Percentiles rank a stretch among this genome's conserved stretches.
Evolutionary conservation across 768 basidiomycete genomes (phyloP).

Genomic region (Tremella fuciformis): DNA sequence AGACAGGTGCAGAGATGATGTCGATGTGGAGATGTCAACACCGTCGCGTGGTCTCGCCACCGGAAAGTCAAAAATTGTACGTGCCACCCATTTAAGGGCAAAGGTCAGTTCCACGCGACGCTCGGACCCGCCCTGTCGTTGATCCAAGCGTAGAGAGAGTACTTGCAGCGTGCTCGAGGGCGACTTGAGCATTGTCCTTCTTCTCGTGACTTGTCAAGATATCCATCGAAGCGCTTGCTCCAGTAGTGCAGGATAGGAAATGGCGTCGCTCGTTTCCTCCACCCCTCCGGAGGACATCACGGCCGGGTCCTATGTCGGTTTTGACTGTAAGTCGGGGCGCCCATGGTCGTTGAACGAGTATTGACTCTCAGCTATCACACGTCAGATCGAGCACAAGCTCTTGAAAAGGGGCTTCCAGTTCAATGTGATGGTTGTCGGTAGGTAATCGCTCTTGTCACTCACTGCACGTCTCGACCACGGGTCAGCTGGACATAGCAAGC

Average conservation of each 20-base stretch:
- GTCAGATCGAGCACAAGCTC: constrained; percentile 98
- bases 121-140: not conserved
- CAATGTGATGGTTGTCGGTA: constrained; percentile 95
- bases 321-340: constrained; percentile 62
- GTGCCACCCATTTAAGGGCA: not conserved
- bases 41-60: not conserved
- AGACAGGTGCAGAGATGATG: not conserved
- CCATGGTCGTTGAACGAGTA: not conserved
- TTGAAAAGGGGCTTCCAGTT: constrained; percentile 99
- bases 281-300: constrained; percentile 66
- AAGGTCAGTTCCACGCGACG: constrained; percentile 1
- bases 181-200: not conserved
- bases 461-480: not conserved
- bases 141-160: not conserved
- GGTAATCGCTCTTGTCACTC: constrained; percentile 19
- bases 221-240: not conserved
- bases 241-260: constrained; percentile 42
- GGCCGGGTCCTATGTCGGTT: constrained; percentile 90
- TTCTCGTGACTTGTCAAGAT: too few relatives aligned
- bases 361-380: constrained; percentile 64
- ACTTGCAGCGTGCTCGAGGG: not conserved
- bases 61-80: too few relatives aligned
- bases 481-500: not conserved
- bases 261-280: constrained; percentile 54
- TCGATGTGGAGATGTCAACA: constrained; percentile 3